Evolutionary conservation across 371 early-diverging fungal genomes (phyloP), one percentile per base, ranked within the genome.

Genomic region (Apophysomyces elegans): DNA sequence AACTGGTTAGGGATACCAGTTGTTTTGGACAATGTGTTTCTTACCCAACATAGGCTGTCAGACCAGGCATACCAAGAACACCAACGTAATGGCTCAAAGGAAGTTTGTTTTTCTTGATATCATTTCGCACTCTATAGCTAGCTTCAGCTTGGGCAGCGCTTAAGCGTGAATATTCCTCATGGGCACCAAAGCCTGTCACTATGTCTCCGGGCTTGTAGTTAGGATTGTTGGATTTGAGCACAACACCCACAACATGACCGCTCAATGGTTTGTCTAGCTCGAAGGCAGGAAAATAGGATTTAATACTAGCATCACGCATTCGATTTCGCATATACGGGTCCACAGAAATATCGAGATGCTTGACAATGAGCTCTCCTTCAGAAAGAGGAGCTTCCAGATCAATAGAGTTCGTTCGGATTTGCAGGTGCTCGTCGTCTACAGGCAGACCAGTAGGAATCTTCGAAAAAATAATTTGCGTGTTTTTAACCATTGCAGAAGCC

Each of bases 291-390:
- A 70, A 63, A 60, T 83, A 81, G 43, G 89, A 88, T 58, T 82
- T 67, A 7, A 56, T 63, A 7, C 57, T 50, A 6, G 73, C 39
- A 58, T 71, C 70, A 65, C 87, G 67, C 90, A 91, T 90, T 65
- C 86, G 78, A 37, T 86, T 85, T 63, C 90, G 88, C 82, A 87
- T 82, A 54, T 84, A 78, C 14, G 79, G 76, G 61, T 78, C 79
- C 11, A 78, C 76, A 39, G 76, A 76, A 18, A 78, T 64, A 16
- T 63, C 58, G 13, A 78, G 65, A 12, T 67, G 72, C 68, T 87
- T 84, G 36, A 88, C 39, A 1, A 90, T 66, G 37, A 88, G 64
- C 11, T 87, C 79, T 35, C 83, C 85, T 37, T 87, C 76, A 32
- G 71, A 71, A 32, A 90, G 75, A 0, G 68, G 72, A 21, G 75